Evolutionary conservation across 345 rosid species (phyloP).

Genomic region (Brassica cretica): DNA sequence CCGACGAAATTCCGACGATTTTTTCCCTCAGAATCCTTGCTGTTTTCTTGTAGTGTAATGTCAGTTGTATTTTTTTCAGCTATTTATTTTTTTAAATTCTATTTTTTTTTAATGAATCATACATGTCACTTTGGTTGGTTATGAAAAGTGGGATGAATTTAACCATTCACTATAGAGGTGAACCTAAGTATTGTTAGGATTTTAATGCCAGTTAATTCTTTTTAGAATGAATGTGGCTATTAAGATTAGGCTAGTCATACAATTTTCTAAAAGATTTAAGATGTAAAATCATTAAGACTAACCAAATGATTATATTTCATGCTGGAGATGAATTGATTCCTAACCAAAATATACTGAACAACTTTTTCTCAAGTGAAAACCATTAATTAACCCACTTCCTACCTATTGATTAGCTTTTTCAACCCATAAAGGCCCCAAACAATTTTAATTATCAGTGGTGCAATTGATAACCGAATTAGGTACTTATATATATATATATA

Average conservation of each 20-base stretch:
- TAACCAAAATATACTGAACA: neutral
- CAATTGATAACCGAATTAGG: neutral
- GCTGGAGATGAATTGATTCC: neutral
- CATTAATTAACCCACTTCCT: neutral
- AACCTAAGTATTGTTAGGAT: too few species aligned
- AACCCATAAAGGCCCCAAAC: neutral
- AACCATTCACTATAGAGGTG: too few species aligned
- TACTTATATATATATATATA: neutral
- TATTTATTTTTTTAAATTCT: too few species aligned
- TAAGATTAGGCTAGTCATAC: neutral
- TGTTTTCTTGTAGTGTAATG: too few species aligned
- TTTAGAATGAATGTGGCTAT: neutral
- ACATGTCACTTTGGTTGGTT: too few species aligned
- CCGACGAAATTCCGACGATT: too few species aligned
- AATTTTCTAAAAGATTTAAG: neutral
- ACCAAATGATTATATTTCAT: neutral
- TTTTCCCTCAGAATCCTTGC: too few species aligned
- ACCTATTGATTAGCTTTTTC: neutral
- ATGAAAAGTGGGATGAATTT: too few species aligned
- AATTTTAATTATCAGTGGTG: neutral
- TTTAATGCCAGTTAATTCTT: neutral
- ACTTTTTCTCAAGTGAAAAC: neutral
- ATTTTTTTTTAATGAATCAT: too few species aligned
- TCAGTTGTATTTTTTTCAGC: too few species aligned
- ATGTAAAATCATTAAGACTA: neutral